phyloP scores from a whole-genome alignment of 2,329 filamentous ascomycete genomes.

The Pseudopyrenochaeta lycopersici region DNA sequence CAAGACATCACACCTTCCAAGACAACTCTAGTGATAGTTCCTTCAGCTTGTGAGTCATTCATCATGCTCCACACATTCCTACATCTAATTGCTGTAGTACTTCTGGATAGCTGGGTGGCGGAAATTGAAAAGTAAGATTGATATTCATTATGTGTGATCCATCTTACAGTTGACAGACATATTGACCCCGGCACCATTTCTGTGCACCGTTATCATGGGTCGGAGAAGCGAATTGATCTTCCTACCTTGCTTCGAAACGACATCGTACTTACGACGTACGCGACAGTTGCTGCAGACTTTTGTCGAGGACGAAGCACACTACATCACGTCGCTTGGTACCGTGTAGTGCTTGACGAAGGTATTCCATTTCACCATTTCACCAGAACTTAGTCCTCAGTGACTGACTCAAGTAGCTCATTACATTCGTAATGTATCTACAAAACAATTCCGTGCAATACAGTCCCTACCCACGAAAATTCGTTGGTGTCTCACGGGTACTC shows the following conservation, averaged over 20 bases:
- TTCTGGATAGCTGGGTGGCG: constrained; percentile 27
- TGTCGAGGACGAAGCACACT: constrained; percentile 1
- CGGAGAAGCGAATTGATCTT: constrained; percentile 3
- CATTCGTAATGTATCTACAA: background rate
- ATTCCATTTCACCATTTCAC: too few relatives aligned
- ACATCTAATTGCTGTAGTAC: constrained; percentile 7
- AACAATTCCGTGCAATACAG: background rate
- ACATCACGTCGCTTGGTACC: constrained; percentile 24
- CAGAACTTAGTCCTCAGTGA: too few relatives aligned
- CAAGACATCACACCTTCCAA: constrained; percentile 4
- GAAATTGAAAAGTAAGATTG: constrained; percentile 21
- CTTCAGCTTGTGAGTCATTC: constrained; percentile 15
- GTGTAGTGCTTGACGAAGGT: constrained; percentile 35
- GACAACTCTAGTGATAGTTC: constrained; percentile 25
- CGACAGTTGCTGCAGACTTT: constrained; percentile 16
- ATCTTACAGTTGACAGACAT: constrained; percentile 1
- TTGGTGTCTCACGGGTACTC: background rate
- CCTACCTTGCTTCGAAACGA: constrained; percentile 9
- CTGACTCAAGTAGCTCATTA: too few relatives aligned
- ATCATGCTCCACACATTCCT: background rate
- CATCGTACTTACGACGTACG: constrained; percentile 29
- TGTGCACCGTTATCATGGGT: constrained; percentile 13
- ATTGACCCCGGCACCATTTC: constrained; percentile 6
- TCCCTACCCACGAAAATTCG: background rate
- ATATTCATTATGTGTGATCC: background rate